A percentile compares a stretch with the other conserved stretches of the same genome.
Evolutionary conservation across 139 green algal genomes (phyloP).

Genomic region (Chlorella sp.): DNA sequence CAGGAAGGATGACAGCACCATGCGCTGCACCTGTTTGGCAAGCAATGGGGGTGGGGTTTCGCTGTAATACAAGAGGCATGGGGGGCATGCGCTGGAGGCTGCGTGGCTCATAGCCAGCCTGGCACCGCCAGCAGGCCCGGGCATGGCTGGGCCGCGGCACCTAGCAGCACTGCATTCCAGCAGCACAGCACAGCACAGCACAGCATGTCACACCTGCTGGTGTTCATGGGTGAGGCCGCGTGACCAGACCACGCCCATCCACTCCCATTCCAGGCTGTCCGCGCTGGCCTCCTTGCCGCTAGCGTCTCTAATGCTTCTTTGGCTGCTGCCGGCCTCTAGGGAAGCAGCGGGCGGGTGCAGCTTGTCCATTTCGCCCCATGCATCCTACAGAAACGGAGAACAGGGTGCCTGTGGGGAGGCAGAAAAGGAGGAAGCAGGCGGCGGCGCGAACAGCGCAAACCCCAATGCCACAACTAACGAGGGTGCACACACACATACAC

Average conservation of each 20-base stretch:
- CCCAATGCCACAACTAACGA: no score
- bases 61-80: no score
- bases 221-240: background rate
- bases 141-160: background rate
- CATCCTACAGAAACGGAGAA: no score
- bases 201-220: background rate
- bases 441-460: no score
- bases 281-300: background rate
- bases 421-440: no score
- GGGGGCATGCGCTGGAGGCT: background rate
- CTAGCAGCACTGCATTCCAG: background rate
- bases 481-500: no score
- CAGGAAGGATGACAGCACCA: background rate
- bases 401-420: no score
- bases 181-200: background rate
- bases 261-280: background rate
- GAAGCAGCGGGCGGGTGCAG: constrained; percentile 23
- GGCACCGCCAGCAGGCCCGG: background rate
- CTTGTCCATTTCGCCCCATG: constrained; percentile 25
- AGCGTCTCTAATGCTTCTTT: background rate
- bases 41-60: background rate
- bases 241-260: constrained; percentile 26
- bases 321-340: background rate
- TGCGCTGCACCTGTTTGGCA: constrained; percentile 7
- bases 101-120: no score